Evolutionary conservation across 2,329 filamentous ascomycete genomes (phyloP), one percentile per base, ranked within the genome.

Genomic region (Penicillium brasilianum): DNA sequence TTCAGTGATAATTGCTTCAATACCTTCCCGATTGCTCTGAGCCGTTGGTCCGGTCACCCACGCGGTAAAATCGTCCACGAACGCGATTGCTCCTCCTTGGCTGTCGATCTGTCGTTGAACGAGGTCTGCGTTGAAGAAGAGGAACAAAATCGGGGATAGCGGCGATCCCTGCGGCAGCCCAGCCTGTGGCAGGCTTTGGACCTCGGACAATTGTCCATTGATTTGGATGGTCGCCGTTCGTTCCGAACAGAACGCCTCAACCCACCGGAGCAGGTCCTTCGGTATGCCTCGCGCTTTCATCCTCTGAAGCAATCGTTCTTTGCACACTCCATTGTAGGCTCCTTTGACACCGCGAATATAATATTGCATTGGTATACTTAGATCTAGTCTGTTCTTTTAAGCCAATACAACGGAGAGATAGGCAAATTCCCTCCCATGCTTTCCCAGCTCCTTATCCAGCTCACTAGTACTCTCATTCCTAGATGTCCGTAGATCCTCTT

Each of bases 281-380:
- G 67, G 73, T 54, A 76, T 72, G 20, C 70, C 63, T 65, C 70
- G 58, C 25, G 64, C 64, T 63, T 66, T 68, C 39, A 79, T 68
- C 54, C 76, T 74, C 48, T 74, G 63, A 39, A 77, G 43, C 36
- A 77, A 58, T 64, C 73, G 58, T 46, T 76, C 70, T 58, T 76
- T 77, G 28, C 63, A 76, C 0, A 67, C 75, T 16, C 77, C 68
- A 51, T 80, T 80, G 58, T 77, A 80, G 54, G 74, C 77, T 20
- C 76, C 76, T 61, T 80, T 79, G 1, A 80, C 67, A 64, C 80
- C 73, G 53, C n/a, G n/a, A n/a, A n/a, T n/a, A n/a, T n/a, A n/a
- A n/a, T n/a, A n/a, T n/a, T n/a, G n/a, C n/a, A n/a, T n/a, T n/a
- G n/a, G n/a, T n/a, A n/a, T n/a, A n/a, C n/a, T n/a, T n/a, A n/a